Evolutionary conservation across 179 eudicot species (phyloP).

Genomic region (Carnegiea gigantea): DNA sequence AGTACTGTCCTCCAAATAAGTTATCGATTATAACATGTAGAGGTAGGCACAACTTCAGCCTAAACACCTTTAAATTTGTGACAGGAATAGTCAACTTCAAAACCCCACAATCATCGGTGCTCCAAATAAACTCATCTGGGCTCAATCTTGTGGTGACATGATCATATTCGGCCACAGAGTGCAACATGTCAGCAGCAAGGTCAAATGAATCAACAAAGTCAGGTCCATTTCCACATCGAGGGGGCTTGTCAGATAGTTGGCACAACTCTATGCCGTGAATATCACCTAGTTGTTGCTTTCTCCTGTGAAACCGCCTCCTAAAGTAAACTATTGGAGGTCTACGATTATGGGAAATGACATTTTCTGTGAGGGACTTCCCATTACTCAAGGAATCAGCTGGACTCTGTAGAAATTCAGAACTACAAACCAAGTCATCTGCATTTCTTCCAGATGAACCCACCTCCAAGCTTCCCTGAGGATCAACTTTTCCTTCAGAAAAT

Average conservation of each 20-base stretch:
- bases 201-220: slow-evolving; percentile 27
- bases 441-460: slow-evolving; percentile 29
- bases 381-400: slow-evolving; percentile 23
- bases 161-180: slow-evolving; percentile 23
- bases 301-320: slow-evolving; percentile 64
- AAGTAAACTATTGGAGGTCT: slow-evolving; percentile 58
- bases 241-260: slow-evolving; percentile 21
- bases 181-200: slow-evolving; percentile 21
- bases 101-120: slow-evolving; percentile 37
- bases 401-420: slow-evolving; percentile 28
- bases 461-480: slow-evolving; percentile 22
- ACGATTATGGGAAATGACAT: slow-evolving; percentile 24
- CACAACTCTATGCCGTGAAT: slow-evolving; percentile 14
- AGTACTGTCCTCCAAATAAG: slow-evolving; percentile 35
- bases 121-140: slow-evolving; percentile 36
- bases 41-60: slow-evolving; percentile 33
- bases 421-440: slow-evolving; percentile 26
- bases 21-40: slow-evolving; percentile 27
- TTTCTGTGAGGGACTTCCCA: slow-evolving; percentile 27
- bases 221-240: slow-evolving; percentile 24
- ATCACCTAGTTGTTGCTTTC: slow-evolving; percentile 25
- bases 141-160: slow-evolving; percentile 20
- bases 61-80: slow-evolving; percentile 36
- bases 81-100: slow-evolving; percentile 37
- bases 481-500: slow-evolving; percentile 30